Percentiles rank a stretch among this genome's conserved stretches.
phyloP scores from a whole-genome alignment of 331 rosid species.

The Telfairia occidentalis region DNA sequence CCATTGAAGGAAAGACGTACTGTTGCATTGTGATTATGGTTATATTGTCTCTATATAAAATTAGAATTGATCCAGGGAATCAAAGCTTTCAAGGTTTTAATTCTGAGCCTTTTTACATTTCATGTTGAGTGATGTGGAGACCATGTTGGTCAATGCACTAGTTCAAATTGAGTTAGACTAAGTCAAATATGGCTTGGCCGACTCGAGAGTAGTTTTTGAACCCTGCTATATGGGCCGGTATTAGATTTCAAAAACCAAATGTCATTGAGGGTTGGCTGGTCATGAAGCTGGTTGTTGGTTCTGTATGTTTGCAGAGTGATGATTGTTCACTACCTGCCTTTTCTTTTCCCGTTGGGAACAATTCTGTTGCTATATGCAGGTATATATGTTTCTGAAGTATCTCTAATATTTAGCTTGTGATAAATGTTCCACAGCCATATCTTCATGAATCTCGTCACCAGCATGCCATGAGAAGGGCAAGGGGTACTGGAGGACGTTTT shows the following conservation, averaged over 20 bases:
- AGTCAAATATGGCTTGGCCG: background rate
- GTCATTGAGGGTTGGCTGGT: background rate
- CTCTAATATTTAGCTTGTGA: conserved; percentile 7
- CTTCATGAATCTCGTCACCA: conserved; percentile 98
- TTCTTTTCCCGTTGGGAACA: background rate
- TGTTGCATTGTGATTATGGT: background rate
- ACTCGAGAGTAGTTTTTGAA: background rate
- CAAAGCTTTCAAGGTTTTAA: background rate
- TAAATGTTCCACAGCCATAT: conserved; percentile 52
- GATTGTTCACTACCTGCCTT: background rate
- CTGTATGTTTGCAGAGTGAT: background rate
- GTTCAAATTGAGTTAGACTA: background rate
- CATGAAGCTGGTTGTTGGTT: background rate
- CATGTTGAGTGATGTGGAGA: background rate
- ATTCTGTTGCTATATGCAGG: background rate
- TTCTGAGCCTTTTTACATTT: background rate
- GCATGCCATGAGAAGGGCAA: conserved; percentile 92
- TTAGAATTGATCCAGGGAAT: background rate
- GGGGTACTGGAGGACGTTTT: conserved; percentile 93
- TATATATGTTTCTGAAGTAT: background rate
- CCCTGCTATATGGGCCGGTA: background rate
- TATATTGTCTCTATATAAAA: background rate
- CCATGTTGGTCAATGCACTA: background rate
- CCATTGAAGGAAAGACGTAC: background rate
- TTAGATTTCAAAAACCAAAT: background rate